Conservation (phyloP, 2,329 filamentous ascomycete species). For the Monosporascus sp. region DNA sequence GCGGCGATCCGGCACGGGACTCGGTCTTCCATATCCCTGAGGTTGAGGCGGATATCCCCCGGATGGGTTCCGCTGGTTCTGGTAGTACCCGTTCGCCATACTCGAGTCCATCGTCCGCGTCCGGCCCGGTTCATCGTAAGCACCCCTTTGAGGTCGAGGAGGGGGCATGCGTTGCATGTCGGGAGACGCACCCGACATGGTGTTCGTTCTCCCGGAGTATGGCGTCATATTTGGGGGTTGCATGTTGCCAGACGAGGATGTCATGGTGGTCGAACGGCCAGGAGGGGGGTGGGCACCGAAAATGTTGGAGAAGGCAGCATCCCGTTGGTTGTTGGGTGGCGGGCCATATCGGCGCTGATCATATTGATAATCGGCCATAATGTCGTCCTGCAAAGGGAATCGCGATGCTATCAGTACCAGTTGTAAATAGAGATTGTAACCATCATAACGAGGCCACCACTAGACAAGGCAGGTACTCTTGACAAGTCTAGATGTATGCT, state of each 20-base stretch:
- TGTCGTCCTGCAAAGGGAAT: slow-evolving; percentile 33
- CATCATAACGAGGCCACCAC: not conserved
- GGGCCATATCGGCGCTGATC: slow-evolving; percentile 49
- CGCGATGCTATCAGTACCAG: slow-evolving; percentile 1
- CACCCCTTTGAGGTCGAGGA: slow-evolving; percentile 35
- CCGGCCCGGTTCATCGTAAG: slow-evolving; percentile 32
- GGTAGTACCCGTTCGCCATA: slow-evolving; percentile 47
- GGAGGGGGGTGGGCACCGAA: slow-evolving; percentile 83
- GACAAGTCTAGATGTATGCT: not conserved
- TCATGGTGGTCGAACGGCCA: slow-evolving; percentile 94
- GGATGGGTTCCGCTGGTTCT: slow-evolving; percentile 46
- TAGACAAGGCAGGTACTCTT: not conserved
- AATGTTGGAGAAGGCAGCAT: slow-evolving; percentile 94
- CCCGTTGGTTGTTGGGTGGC: slow-evolving; percentile 63
- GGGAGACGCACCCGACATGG: slow-evolving; percentile 48
- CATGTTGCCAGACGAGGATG: slow-evolving; percentile 54
- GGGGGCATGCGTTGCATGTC: slow-evolving; percentile 60
- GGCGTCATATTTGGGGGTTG: slow-evolving; percentile 47
- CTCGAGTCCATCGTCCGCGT: slow-evolving; percentile 39
- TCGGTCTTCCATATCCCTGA: slow-evolving; percentile 35
- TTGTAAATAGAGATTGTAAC: not conserved
- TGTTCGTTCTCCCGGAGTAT: slow-evolving; percentile 67
- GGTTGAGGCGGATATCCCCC: slow-evolving; percentile 37
- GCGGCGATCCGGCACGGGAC: slow-evolving; percentile 48
- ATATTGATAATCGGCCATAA: slow-evolving; percentile 56